phyloP scores from a whole-genome alignment of 1,139 yeast species.

The Candida gigantensis region DNA sequence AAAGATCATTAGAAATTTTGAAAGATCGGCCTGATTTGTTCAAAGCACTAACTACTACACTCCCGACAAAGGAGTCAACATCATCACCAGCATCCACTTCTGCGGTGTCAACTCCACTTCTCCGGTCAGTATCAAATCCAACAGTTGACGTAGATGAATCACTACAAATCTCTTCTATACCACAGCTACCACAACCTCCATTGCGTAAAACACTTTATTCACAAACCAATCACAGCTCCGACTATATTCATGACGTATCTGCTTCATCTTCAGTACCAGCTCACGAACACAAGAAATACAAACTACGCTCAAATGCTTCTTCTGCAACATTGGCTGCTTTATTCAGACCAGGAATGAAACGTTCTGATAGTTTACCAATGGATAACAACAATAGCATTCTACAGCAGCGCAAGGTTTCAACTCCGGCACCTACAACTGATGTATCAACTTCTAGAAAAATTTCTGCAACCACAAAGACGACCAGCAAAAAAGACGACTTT shows the following conservation, averaged over 20 bases:
- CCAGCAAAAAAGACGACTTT: conserved; percentile 35
- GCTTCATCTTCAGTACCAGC: conserved; percentile 3
- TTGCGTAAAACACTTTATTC: conserved; percentile 6
- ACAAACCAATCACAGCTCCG: conserved; percentile 26
- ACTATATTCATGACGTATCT: conserved; percentile 19
- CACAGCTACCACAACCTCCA: conserved; percentile 3
- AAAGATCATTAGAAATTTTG: conserved; percentile 71
- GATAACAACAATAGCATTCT: conserved; percentile 14
- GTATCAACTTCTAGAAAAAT: conserved; percentile 1
- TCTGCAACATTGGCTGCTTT: conserved; percentile 66
- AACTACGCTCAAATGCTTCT: conserved; percentile 51
- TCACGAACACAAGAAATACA: conserved; percentile 18
- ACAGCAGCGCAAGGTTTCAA: conserved; percentile 1
- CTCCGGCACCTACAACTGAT: conserved; percentile 4
- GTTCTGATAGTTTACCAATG: conserved; percentile 39
- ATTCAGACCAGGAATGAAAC: conserved; percentile 42
- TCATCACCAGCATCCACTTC: no score
- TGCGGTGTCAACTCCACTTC: conserved; percentile 1
- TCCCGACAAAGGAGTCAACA: no score
- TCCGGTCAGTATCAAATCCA: background rate
- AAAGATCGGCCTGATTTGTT: conserved; percentile 62
- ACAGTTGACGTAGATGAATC: no score
- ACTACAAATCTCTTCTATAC: no score
- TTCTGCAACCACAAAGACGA: conserved; percentile 1
- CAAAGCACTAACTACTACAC: conserved; percentile 17